These are phyloP conservation scores for Chrysoporthe cubensis DNA, from an alignment of 2,329 filamentous ascomycete genomes.

Conservation along the genomic window DNA sequence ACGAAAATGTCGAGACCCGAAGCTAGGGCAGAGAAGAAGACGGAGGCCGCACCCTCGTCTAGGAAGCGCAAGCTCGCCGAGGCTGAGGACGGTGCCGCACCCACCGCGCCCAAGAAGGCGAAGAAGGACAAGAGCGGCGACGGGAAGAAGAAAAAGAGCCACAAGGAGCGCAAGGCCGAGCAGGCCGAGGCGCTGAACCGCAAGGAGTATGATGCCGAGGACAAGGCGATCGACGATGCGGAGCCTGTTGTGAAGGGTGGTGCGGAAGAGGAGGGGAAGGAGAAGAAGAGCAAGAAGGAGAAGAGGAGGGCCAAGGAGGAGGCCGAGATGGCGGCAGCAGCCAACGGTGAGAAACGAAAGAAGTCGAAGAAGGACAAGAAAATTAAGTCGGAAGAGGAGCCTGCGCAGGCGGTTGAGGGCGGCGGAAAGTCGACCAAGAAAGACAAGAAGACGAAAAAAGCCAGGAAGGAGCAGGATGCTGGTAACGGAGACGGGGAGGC, in stretches of 20 bases:
- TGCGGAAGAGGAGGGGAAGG: slow-evolving; percentile 4
- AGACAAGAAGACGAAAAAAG: slow-evolving; percentile 35
- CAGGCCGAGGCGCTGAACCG: slow-evolving; percentile 15
- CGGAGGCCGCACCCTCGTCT: slow-evolving; percentile 15
- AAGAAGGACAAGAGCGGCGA: slow-evolving; percentile 20
- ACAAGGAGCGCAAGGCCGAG: slow-evolving; percentile 21
- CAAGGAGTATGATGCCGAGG: slow-evolving; percentile 22
- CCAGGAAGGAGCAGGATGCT: slow-evolving; percentile 38
- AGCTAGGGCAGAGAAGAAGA: slow-evolving; percentile 22
- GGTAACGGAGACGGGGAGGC: slow-evolving; percentile 31
- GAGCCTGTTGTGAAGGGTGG: background rate
- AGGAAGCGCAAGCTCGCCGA: slow-evolving; percentile 29
- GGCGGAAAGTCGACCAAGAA: slow-evolving; percentile 31
- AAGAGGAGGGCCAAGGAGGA: slow-evolving; percentile 6
- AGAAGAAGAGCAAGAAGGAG: slow-evolving; percentile 19
- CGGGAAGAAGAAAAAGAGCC: slow-evolving; percentile 15
- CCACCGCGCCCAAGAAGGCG: slow-evolving; percentile 17
- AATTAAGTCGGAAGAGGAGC: slow-evolving; percentile 20
- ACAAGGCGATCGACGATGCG: slow-evolving; percentile 20
- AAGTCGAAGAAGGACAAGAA: slow-evolving; percentile 25
- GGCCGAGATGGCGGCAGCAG: background rate
- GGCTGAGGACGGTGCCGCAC: slow-evolving; percentile 8
- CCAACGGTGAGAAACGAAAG: slow-evolving; percentile 12
- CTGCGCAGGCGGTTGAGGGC: slow-evolving; percentile 37
- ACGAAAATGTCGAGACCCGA: slow-evolving; percentile 21